phyloP scores from a whole-genome alignment of 73 alveolate genomes.

The Stentor roeselii region DNA sequence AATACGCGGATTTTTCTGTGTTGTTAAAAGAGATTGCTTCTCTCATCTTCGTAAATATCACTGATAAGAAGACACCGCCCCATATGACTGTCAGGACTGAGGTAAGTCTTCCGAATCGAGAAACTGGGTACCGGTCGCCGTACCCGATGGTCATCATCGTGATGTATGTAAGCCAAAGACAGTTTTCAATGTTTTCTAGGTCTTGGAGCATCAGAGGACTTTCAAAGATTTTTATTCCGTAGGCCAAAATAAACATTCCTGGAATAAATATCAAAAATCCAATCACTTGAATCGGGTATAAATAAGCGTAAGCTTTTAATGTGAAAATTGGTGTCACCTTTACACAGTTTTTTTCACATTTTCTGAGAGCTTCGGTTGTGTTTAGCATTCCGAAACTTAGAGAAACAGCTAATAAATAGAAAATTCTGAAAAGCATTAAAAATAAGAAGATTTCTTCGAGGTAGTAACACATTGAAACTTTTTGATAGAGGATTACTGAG shows the following conservation, averaged over 20 bases:
- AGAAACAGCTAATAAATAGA: neutral
- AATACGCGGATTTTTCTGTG: no score
- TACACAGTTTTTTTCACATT: neutral
- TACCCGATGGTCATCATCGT: neutral
- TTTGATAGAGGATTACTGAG: neutral
- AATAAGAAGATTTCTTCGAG: neutral
- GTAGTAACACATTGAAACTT: neutral
- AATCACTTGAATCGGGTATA: neutral
- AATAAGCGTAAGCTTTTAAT: neutral
- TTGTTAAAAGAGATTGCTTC: no score
- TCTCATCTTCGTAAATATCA: no score
- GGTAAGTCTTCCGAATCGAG: neutral
- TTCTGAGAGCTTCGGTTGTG: neutral
- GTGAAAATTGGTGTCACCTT: neutral
- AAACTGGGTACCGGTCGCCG: neutral
- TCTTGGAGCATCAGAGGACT: neutral
- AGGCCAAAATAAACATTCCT: neutral
- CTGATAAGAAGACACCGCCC: neutral
- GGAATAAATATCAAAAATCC: neutral
- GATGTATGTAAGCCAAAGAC: neutral
- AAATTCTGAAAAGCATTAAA: neutral
- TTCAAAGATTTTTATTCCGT: neutral
- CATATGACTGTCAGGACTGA: neutral
- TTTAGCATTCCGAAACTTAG: neutral
- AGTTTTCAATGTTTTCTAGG: neutral